Evolutionary conservation across 306 rosid species (phyloP), one percentile per base, ranked within the genome.

Genomic region (Parietaria judaica): DNA sequence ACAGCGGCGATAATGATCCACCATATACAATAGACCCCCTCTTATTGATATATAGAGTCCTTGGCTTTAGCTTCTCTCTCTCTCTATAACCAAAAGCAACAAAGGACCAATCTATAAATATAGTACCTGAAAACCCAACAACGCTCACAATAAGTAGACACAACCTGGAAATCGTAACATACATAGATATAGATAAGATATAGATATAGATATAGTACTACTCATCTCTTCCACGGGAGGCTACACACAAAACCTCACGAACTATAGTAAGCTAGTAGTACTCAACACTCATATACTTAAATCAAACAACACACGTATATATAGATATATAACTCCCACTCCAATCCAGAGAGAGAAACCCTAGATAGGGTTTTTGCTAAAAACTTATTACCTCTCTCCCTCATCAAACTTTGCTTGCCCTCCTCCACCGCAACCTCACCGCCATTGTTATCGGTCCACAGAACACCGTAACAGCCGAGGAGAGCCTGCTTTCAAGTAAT

Each of bases 371-470:
- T 41, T 41, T 5, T 41, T 41, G 9, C 6, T 41, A 41, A 5
- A 5, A 5, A 8, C 6, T 41, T 8, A 41, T 41, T 41, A 41
- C 45, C 53, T 49, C 53, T 49, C 53, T 10, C 53, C 13, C 53
- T 49, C 53, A 49, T n/a, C 15, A 49, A 5, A 49, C 13, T 7
- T 49, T n/a, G 4, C 53, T 49, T n/a, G 14, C 53, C 53, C 53
- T 49, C 53, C 15, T n/a, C 3, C 53, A 49, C 15, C 53, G 13
- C 15, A 11, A 49, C 15, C 53, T 7, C 45, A 5, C 45, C 45
- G 6, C 45, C 45, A 41, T 41, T 41, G 45, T 41, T 41, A 50
- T 80, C 89, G 69, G 71, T 77, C 97, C 97, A 90, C 14, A 94
- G 88, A 45, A 78, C 31, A 23, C 31, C 31, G 31, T 23, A 1